Percentiles rank a stretch among this genome's conserved stretches.
These are phyloP conservation scores for Pleurotus pulmonarius DNA, from an alignment of 768 basidiomycete species.

Conservation along the genomic window DNA sequence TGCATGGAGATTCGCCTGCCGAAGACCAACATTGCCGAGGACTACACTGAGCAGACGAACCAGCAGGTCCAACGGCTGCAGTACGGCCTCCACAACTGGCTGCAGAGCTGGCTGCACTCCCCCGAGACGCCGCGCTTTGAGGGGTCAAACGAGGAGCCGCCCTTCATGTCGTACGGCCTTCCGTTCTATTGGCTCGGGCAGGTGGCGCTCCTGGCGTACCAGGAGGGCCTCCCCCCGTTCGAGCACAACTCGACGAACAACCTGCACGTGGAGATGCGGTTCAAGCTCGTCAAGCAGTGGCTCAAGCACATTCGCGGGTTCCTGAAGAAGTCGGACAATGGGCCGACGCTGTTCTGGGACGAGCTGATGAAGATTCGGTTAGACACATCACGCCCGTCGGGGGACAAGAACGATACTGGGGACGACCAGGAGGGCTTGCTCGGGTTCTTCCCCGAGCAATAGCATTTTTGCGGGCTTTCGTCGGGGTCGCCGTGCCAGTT, in stretches of 20 bases:
- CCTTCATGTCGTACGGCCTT: conserved; percentile 41
- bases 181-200: conserved; percentile 68
- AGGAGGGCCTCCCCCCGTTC: conserved; percentile 33
- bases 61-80: conserved; percentile 33
- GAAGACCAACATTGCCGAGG: conserved; percentile 12
- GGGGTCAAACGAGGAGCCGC: conserved; percentile 23
- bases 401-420: conserved; percentile 3
- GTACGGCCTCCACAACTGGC: conserved; percentile 56
- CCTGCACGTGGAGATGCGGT: conserved; percentile 34
- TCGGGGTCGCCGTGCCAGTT: neutral
- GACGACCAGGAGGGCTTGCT: conserved; percentile 19
- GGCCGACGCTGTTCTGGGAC: conserved; percentile 43
- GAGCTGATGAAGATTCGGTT: conserved; percentile 40
- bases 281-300: conserved; percentile 47
- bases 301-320: conserved; percentile 42
- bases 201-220: conserved; percentile 47
- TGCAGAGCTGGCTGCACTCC: conserved; percentile 47
- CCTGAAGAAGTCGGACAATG: conserved; percentile 37
- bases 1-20: conserved; percentile 22
- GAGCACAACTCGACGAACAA: conserved; percentile 4
- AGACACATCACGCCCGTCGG: conserved; percentile 16
- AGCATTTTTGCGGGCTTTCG: neutral
- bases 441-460: conserved; percentile 16
- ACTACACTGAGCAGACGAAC: conserved; percentile 8
- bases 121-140: conserved; percentile 28